These are phyloP conservation scores for Pyrenochaeta sp. DNA, from an alignment of 2,329 filamentous ascomycete genomes.

Conservation along the genomic window DNA sequence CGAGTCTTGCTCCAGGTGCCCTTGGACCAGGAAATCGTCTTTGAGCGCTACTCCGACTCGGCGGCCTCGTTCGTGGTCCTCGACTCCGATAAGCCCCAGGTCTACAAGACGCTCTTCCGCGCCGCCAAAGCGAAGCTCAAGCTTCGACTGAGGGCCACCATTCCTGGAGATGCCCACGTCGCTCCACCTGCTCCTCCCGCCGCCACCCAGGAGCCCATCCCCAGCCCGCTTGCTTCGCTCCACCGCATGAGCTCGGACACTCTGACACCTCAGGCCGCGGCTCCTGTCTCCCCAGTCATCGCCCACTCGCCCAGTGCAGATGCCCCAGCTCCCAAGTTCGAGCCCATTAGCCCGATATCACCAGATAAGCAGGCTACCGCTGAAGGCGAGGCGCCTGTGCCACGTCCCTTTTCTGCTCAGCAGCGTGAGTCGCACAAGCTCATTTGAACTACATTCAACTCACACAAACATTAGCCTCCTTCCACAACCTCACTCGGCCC, in stretches of 20 bases:
- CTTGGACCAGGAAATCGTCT: slow-evolving; percentile 66
- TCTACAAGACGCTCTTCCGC: slow-evolving; percentile 96
- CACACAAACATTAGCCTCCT: slow-evolving; percentile 32
- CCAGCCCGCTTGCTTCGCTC: slow-evolving; percentile 23
- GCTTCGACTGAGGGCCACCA: slow-evolving; percentile 82
- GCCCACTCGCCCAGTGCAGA: slow-evolving; percentile 31
- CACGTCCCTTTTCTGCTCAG: slow-evolving; percentile 48
- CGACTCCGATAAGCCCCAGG: slow-evolving; percentile 76
- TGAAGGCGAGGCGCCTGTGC: slow-evolving; percentile 51
- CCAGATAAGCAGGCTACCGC: slow-evolving; percentile 25
- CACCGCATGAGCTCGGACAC: slow-evolving; percentile 40
- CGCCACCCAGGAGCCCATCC: slow-evolving; percentile 14
- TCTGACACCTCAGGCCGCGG: slow-evolving; percentile 25
- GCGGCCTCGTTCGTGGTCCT: slow-evolving; percentile 81
- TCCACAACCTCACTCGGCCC: slow-evolving; percentile 39
- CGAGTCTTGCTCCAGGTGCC: slow-evolving; percentile 72
- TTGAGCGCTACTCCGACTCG: slow-evolving; percentile 97
- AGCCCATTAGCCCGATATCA: slow-evolving; percentile 32
- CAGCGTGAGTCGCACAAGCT: slow-evolving; percentile 33
- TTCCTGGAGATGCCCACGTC: slow-evolving; percentile 55
- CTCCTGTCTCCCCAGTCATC: slow-evolving; percentile 36
- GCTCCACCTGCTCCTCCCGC: slow-evolving; percentile 22
- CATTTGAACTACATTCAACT: slow-evolving; percentile 8
- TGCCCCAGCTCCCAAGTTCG: slow-evolving; percentile 16
- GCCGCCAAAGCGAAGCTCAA: slow-evolving; percentile 98